These are phyloP conservation scores for Nicotiana rustica DNA, from an alignment of 305 asterid species.

Conservation along the genomic window DNA sequence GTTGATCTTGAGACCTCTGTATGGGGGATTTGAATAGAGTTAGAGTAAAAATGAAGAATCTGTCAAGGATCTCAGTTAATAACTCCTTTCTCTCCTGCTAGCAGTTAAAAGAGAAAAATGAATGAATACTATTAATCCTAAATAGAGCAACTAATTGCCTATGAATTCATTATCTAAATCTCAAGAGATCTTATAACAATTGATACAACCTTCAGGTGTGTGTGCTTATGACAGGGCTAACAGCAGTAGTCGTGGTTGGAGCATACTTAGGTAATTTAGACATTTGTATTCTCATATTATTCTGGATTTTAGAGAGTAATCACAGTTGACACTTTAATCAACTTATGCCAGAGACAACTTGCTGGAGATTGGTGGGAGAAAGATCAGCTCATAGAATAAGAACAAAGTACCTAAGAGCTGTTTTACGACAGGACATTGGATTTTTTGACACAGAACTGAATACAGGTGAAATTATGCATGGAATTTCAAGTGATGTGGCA, in stretches of 20 bases:
- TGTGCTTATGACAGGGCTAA: constrained; percentile 71
- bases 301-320: constrained; percentile 20
- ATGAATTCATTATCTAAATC: background rate
- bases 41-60: background rate
- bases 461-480: constrained; percentile 89
- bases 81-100: background rate
- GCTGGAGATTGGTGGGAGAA: constrained; percentile 90
- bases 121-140: background rate
- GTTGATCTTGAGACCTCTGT: no score
- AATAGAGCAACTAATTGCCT: background rate
- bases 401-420: constrained; percentile 77
- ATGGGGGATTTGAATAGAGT: background rate
- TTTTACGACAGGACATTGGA: constrained; percentile 73
- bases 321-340: constrained; percentile 5
- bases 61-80: background rate
- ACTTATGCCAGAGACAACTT: constrained; percentile 68
- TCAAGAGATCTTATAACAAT: constrained; percentile 8
- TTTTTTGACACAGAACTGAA: constrained; percentile 78
- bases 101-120: background rate
- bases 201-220: constrained; percentile 58
- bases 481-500: constrained; percentile 90
- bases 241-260: constrained; percentile 72
- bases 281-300: constrained; percentile 23
- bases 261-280: constrained; percentile 72
- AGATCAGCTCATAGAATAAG: constrained; percentile 81